Evolutionary conservation across 805 yeast species (phyloP), one percentile per base, ranked within the genome.

Genomic region (Debaryomyces tyrocola): DNA sequence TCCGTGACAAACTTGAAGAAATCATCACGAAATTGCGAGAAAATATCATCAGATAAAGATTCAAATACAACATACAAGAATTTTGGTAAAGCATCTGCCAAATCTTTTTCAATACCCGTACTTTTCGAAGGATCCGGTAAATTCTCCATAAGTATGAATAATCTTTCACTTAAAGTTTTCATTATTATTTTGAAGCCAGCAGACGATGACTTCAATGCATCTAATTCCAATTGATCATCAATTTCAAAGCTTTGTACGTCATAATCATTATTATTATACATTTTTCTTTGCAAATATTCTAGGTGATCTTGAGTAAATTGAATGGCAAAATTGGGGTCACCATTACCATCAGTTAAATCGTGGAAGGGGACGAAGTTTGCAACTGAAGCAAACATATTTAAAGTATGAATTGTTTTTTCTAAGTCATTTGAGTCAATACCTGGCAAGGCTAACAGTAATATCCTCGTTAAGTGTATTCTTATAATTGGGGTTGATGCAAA

Each of bases 351-450:
- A 8, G 78, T 75, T 9, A 87, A 57, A 55, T 86, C 89, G 24
- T 72, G 69, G 50, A 90, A 74, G 1, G 97, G 97, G 2, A 87
- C 79, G 46, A 83, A 85, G 6, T 85, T 73, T 0, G 90, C 84
- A 20, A 85, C 78, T 0, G 88, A 74, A 9, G 88, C 85, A 45
- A 94, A 77, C 15, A 87, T 76, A 47, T 83, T 79, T 35, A 91
- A 66, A 0, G 96, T 78, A 43, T 81, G 77, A 12, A 83, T 73
- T 0, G 96, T 84, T 59, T 91, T 80, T 11, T 73, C 75, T 41
- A 90, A 74, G 63, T 94, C 99, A 60, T 91, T 94, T 0, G 91
- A 80, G 60, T 94, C 98, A 24, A 94, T 82, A 27, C 94, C 96
- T 0, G 90, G 87, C 6, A 90, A 62, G 2, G 84, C 69, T 63